These are phyloP conservation scores for Amanita polypyramis DNA, from an alignment of 768 basidiomycete species.

Conservation along the genomic window DNA sequence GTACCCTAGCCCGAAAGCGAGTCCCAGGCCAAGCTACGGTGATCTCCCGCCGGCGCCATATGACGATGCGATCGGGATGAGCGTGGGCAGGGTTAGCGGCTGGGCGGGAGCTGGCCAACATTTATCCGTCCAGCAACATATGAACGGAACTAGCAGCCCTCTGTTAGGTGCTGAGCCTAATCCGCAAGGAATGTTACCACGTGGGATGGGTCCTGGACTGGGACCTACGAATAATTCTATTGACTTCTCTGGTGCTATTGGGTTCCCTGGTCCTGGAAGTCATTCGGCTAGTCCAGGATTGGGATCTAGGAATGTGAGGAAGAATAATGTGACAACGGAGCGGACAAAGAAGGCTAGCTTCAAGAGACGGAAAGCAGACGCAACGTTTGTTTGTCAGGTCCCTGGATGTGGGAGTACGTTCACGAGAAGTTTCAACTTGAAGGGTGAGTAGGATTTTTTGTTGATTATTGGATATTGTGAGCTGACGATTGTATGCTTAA, in stretches of 20 bases:
- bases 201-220: neutral
- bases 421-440: constrained; percentile 88
- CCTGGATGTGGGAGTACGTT: constrained; percentile 82
- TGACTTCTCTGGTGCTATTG: neutral
- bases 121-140: neutral
- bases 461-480: neutral
- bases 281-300: neutral
- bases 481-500: constrained; percentile 6
- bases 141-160: neutral
- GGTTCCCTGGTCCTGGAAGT: neutral
- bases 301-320: constrained; percentile 19
- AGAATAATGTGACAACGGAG: constrained; percentile 84
- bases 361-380: constrained; percentile 79
- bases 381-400: constrained; percentile 75
- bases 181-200: neutral
- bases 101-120: neutral
- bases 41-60: constrained; percentile 35
- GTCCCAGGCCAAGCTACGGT: constrained; percentile 41
- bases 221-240: neutral
- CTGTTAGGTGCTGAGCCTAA: neutral
- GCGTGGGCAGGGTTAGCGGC: neutral
- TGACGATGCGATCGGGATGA: constrained; percentile 13
- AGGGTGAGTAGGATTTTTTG: constrained; percentile 40
- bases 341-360: constrained; percentile 84
- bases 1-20: constrained; percentile 61